Percentiles rank a stretch among this genome's conserved stretches.
phyloP scores from a whole-genome alignment of 208 protist species.

The Acanthamoeba quina region DNA sequence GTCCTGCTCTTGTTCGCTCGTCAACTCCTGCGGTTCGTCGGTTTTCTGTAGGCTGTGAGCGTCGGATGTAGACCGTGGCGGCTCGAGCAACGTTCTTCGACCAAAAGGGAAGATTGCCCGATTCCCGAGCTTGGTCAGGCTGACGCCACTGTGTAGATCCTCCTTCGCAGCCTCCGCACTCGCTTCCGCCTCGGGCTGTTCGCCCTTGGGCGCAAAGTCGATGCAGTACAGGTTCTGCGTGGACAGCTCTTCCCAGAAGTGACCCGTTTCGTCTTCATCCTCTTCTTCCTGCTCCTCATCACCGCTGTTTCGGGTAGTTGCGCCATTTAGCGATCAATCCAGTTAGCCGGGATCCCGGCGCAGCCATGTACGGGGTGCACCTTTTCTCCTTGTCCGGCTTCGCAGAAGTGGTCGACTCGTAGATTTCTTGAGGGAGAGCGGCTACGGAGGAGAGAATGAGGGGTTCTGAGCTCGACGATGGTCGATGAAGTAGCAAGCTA shows the following conservation, averaged over 20 bases:
- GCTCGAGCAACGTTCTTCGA: background rate
- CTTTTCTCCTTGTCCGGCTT: background rate
- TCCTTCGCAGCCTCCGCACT: background rate
- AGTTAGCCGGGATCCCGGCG: background rate
- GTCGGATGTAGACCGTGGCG: background rate
- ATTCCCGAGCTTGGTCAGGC: background rate
- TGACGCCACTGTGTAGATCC: background rate
- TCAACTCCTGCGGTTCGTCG: no score
- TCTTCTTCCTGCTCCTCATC: slow-evolving; percentile 43
- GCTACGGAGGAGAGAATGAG: slow-evolving; percentile 77
- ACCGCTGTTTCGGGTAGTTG: background rate
- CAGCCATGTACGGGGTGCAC: background rate
- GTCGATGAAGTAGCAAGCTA: slow-evolving; percentile 75
- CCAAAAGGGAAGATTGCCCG: slow-evolving; percentile 5
- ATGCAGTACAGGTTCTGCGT: background rate
- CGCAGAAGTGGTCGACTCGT: background rate
- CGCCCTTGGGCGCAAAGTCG: background rate
- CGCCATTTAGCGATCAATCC: background rate
- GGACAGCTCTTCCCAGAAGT: slow-evolving; percentile 55
- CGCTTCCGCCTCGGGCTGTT: background rate
- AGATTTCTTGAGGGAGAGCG: background rate
- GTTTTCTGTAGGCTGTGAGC: background rate
- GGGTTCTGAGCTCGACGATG: background rate
- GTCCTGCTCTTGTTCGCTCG: no score
- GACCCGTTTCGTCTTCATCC: background rate